phyloP scores from a whole-genome alignment of 2,329 filamentous ascomycete genomes.

The Apiospora sp. region DNA sequence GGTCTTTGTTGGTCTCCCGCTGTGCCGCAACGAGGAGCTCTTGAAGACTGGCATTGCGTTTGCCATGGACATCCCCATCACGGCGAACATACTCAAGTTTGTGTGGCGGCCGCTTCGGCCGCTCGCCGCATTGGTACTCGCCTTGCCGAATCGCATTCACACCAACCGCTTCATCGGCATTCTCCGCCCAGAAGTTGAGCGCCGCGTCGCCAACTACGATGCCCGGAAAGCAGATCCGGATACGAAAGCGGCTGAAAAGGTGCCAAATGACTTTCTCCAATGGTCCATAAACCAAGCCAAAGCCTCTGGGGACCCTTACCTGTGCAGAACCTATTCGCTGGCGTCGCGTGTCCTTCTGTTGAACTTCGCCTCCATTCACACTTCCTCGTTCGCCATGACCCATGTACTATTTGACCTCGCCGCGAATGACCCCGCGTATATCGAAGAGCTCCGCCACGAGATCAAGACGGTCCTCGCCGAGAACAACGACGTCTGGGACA shows the following conservation, averaged over 20 bases:
- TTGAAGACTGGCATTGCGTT: conserved; percentile 38
- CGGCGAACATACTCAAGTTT: conserved; percentile 33
- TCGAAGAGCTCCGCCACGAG: conserved; percentile 55
- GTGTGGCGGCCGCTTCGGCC: conserved; percentile 35
- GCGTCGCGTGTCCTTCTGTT: conserved; percentile 51
- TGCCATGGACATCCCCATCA: conserved; percentile 36
- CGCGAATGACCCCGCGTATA: conserved; percentile 44
- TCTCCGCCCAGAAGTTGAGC: conserved; percentile 37
- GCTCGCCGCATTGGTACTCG: conserved; percentile 35
- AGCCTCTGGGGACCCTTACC: conserved; percentile 41
- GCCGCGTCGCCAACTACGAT: conserved; percentile 36
- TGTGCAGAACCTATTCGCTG: conserved; percentile 39
- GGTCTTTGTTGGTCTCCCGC: conserved; percentile 41
- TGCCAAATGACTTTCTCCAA: conserved; percentile 54
- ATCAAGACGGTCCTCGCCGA: conserved; percentile 43
- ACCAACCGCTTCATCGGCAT: conserved; percentile 35
- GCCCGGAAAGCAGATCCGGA: conserved; percentile 34
- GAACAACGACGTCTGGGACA: conserved; percentile 42
- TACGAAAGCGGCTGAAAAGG: conserved; percentile 35
- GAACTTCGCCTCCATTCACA: conserved; percentile 59
- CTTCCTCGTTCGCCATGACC: conserved; percentile 51
- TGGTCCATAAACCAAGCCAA: conserved; percentile 51
- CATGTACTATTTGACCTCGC: conserved; percentile 54
- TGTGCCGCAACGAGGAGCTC: conserved; percentile 37
- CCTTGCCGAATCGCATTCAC: conserved; percentile 38